Evolutionary conservation across 768 basidiomycete genomes (phyloP), one percentile per base, ranked within the genome.

Genomic region (Phallus indusiatus): DNA sequence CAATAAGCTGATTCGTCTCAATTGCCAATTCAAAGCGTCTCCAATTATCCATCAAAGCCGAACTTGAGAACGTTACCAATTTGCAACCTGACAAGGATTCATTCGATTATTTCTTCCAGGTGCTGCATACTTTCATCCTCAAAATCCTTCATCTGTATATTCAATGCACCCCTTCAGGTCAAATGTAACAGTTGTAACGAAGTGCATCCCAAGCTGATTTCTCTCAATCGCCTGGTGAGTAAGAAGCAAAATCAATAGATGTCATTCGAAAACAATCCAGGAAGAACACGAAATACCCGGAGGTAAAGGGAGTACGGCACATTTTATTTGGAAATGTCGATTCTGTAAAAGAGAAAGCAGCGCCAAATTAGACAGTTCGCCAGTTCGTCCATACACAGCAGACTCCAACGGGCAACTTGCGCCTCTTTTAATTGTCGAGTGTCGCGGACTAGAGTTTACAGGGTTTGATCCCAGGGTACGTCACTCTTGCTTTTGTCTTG

Each of bases 21-120:
- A n/a, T n/a, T n/a, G n/a, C 12, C 42, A 42, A 42, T 51, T 17
- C 11, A 7, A 20, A 86, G 85, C 78, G 73, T 59, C 75, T 89
- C 14, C 74, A 76, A 61, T 73, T 88, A 33, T 85, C 82, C 50
- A 86, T 89, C 69, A 83, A 84, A 71, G 90, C 90, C 11, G 86
- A 88, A 2, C 77, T 93, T 48, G 88, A 92, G 68, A 85, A 87
- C 63, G 82, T 91, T 61, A 86, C 88, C 9, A 74, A 81, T 64
- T 73, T 93, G 28, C 72, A 73, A 53, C 90, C 90, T 33, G 77
- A 79, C n/a, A 70, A 75, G 3, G 76, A 83, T 33, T 79, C 84
- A 63, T 93, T 87, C 64, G 86, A 90, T 59, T 93, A 81, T 69
- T 85, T 86, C 75, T 92, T 93, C 75, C 69, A 85, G 75, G 89